phyloP scores from a whole-genome alignment of 495 filamentous ascomycete genomes.

The Arthonia radiata region DNA sequence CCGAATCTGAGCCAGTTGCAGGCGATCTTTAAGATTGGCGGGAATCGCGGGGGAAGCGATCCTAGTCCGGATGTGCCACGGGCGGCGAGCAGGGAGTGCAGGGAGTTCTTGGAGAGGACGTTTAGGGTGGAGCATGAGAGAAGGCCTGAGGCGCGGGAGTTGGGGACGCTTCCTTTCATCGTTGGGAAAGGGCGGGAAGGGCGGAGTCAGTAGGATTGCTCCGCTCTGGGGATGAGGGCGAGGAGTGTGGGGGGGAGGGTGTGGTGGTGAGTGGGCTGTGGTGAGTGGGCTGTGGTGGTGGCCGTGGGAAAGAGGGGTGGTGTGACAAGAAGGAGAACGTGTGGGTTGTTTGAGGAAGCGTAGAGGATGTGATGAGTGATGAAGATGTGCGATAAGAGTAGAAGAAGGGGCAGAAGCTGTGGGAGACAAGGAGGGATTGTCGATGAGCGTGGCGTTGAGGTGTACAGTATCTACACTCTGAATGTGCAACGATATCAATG shows the following conservation, averaged over 20 bases:
- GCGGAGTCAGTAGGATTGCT: conserved; percentile 31
- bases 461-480: too few species aligned
- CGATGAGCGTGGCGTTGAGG: too few species aligned
- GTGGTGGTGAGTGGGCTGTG: background rate
- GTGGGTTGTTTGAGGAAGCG: too few species aligned
- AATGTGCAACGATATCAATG: too few species aligned
- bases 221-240: conserved; percentile 56
- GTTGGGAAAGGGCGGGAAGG: conserved; percentile 10
- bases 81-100: conserved; percentile 63
- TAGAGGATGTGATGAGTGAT: too few species aligned
- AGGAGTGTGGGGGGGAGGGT: conserved; percentile 32
- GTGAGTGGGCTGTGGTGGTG: conserved; percentile 1
- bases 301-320: too few species aligned
- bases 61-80: conserved; percentile 78
- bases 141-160: conserved; percentile 52
- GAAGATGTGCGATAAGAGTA: too few species aligned
- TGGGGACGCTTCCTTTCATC: conserved; percentile 39
- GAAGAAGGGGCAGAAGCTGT: too few species aligned
- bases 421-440: too few species aligned
- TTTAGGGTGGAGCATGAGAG: conserved; percentile 37
- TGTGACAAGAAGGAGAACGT: too few species aligned
- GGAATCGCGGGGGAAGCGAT: conserved; percentile 53
- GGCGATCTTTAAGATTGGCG: conserved; percentile 89
- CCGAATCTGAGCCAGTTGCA: conserved; percentile 92
- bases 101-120: conserved; percentile 57